phyloP scores from a whole-genome alignment of 495 filamentous ascomycete genomes.

The Penicillium angulare region DNA sequence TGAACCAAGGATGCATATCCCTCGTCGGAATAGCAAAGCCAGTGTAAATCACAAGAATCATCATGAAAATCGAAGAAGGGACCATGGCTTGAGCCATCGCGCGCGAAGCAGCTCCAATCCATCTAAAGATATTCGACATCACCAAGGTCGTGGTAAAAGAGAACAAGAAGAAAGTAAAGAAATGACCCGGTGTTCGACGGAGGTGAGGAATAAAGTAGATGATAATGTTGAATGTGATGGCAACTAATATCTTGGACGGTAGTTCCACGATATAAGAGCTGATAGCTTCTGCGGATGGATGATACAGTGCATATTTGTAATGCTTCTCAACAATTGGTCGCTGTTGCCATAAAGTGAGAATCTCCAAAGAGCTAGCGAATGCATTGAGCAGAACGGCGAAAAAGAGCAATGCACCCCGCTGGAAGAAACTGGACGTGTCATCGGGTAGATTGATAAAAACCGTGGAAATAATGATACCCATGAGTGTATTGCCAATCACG shows the following conservation, averaged over 20 bases:
- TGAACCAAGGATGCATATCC: slow-evolving; percentile 75
- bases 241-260: slow-evolving; percentile 58
- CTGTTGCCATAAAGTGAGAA: slow-evolving; percentile 80
- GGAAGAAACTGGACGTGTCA: slow-evolving; percentile 69
- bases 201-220: slow-evolving; percentile 88
- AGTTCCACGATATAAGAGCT: slow-evolving; percentile 80
- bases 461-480: slow-evolving; percentile 75
- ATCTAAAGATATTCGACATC: slow-evolving; percentile 78
- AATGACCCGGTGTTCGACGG: slow-evolving; percentile 71
- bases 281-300: slow-evolving; percentile 83
- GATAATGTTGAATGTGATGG: slow-evolving; percentile 62
- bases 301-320: slow-evolving; percentile 84
- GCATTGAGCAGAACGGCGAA: slow-evolving; percentile 85
- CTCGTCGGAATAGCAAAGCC: slow-evolving; percentile 79
- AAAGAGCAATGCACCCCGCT: slow-evolving; percentile 79
- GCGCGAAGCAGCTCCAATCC: slow-evolving; percentile 75
- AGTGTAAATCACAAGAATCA: slow-evolving; percentile 82
- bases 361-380: slow-evolving; percentile 74
- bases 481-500: slow-evolving; percentile 69
- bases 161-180: slow-evolving; percentile 65
- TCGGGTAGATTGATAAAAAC: slow-evolving; percentile 74
- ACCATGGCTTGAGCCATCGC: slow-evolving; percentile 82
- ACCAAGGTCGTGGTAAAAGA: slow-evolving; percentile 63
- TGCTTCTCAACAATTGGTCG: slow-evolving; percentile 93
- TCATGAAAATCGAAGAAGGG: slow-evolving; percentile 76